Evolutionary conservation across 1,284 basidiomycete genomes (phyloP).

Genomic region (Dichomitus squalens): DNA sequence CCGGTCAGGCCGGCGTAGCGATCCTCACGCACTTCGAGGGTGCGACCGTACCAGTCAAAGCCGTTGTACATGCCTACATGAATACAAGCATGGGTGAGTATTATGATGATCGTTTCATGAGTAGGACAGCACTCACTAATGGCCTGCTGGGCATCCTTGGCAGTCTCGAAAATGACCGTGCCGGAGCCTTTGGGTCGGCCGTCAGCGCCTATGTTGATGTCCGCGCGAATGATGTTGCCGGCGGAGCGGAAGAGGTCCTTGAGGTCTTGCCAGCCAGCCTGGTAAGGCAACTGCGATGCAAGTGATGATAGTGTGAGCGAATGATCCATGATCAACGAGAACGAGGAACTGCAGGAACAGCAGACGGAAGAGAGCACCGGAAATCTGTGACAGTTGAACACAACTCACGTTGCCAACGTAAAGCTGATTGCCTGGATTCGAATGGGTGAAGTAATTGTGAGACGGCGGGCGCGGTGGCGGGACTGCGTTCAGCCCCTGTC

Average conservation of each 20-base stretch:
- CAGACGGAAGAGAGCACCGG: too few relatives aligned
- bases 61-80: slow-evolving; percentile 87
- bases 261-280: slow-evolving; percentile 97
- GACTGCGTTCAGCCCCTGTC: slow-evolving; percentile 71
- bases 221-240: slow-evolving; percentile 92
- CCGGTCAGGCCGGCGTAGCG: slow-evolving; percentile 84
- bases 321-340: too few relatives aligned
- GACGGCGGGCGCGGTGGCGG: slow-evolving; percentile 76
- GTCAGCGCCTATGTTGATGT: slow-evolving; percentile 91
- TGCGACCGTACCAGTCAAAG: slow-evolving; percentile 92
- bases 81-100: not conserved
- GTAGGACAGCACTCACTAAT: slow-evolving; percentile 64
- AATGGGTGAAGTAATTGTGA: slow-evolving; percentile 67
- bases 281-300: slow-evolving; percentile 83
- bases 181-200: slow-evolving; percentile 94
- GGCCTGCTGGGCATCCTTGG: slow-evolving; percentile 89
- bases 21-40: slow-evolving; percentile 93
- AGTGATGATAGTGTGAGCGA: slow-evolving; percentile 3
- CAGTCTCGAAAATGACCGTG: slow-evolving; percentile 92
- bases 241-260: slow-evolving; percentile 96
- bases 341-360: not conserved
- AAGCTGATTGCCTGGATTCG: slow-evolving; percentile 84
- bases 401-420: slow-evolving; percentile 88
- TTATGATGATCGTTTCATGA: not conserved
- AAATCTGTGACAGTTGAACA: too few relatives aligned